Base-by-base conservation (phyloP, 768 basidiomycete species). In the Phylloporus sp. region DNA sequence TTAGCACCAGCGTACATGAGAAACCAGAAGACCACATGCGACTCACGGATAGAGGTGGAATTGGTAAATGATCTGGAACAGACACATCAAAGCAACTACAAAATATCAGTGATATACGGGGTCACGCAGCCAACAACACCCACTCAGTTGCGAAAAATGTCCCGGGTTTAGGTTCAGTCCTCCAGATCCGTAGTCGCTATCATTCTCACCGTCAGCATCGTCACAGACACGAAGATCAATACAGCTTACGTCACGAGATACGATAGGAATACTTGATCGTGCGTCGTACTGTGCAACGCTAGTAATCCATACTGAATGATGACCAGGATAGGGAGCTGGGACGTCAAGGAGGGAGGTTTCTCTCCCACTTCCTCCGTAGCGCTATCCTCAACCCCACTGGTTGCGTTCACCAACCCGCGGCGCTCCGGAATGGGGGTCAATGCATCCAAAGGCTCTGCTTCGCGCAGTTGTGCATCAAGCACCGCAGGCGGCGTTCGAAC, bases 51-150 rank as follows among this genome's bases (percentile, higher is more conserved):
- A 92, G 28, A 90, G 75, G 60, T 90, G 82, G 61, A 91, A 93
- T 59, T 93, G 93, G 62, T 93, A 95, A 29, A 83, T 81, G 42
- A 96, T 87, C 65, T 94, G 92, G 50, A 83, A 88, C n/a, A 92
- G 74, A 66, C 90, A 94, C 93, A 96, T 95, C 46, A 95, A 57
- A 6, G 89, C 90, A 62, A 89, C 89, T 91, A 54, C n/a, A 40
- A 47, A 28, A 17, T 46, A 33, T 44, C 35, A 51, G 53, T 6
- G 7, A 0, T 20, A 39, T 21, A 46, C n/a, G 18, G 53, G 23
- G 55, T 37, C 18, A 28, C 22, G 13, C 22, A 31, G 33, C 6
- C 14, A 40, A 22, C 13, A n/a, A 4, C 29, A 69, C 79, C 42
- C 50, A 90, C 86, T 93, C 15, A 97, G 77, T 62, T 91, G 83